Base-by-base conservation (phyloP, 805 yeast species). In the Zygotorulaspora florentina region DNA sequence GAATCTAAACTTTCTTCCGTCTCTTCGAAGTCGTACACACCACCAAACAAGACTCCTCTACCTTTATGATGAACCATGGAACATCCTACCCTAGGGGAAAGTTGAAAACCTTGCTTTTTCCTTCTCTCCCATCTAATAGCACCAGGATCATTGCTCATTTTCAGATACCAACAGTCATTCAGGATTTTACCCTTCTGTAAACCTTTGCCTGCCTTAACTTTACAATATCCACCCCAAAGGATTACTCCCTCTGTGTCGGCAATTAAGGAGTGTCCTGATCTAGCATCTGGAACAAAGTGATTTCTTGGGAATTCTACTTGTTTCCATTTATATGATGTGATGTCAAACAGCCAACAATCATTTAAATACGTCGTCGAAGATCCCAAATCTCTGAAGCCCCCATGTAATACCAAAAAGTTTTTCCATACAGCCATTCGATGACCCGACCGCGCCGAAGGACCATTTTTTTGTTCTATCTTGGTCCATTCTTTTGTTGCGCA, bases 31-130 rank as follows among this genome's bases (percentile, higher is more conserved):
- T 91, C 98, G 58, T 79, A 90, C 11, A 93, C 99, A 57, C 98
- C 98, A 31, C 98, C 98, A 69, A 91, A 93, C 60, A 90, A 58
- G 8, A 91, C 76, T 47, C 97, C 97, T 70, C 97, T 80, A 47
- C 95, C 95, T 57, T 87, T 85, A 66, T 91, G 98, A 53, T 75
- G 75, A 8, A 82, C 89, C 83, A 91, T 79, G 3, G 95, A 83
- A 60, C 95, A 85, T 0, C 99, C 98, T n/a, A 87, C 96, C 57
- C 98, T 77, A 11, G 97, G 86, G 1, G 91, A 79, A 3, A 97
- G 97, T 50, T 83, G 89, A 62, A 83, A 86, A 2, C 96, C 96
- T 61, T 87, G 91, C 55, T 87, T 88, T 50, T 87, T 79, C 54
- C 95, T 78, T 61, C 96, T 75, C 67, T 93, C 98, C 85, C 96